Evolutionary conservation across 768 basidiomycete genomes (phyloP).

Genomic region (Mrakia hoshinonis): DNA sequence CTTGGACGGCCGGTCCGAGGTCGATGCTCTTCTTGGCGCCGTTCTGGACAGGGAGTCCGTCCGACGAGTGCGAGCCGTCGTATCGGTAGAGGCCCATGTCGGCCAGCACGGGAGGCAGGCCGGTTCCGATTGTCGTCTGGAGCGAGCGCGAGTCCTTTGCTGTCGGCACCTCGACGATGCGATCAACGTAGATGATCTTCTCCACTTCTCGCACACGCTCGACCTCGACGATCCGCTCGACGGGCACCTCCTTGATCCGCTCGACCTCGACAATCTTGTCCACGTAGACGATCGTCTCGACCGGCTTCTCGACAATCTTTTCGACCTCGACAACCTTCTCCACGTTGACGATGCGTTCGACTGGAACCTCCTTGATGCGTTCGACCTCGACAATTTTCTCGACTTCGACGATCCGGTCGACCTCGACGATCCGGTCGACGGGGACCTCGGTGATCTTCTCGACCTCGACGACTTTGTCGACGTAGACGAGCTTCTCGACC

Average conservation of each 20-base stretch:
- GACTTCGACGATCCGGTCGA: conserved; percentile 34
- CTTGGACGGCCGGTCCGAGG: neutral
- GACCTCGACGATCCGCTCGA: conserved; percentile 14
- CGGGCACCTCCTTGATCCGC: conserved; percentile 33
- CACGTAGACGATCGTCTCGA: conserved; percentile 32
- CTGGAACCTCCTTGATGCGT: too few species aligned
- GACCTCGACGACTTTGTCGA: conserved; percentile 35
- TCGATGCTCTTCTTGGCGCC: neutral
- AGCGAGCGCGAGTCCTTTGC: neutral
- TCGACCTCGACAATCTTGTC: conserved; percentile 36
- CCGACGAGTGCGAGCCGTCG: neutral
- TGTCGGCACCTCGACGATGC: too few species aligned
- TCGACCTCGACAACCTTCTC: conserved; percentile 34
- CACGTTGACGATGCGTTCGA: conserved; percentile 32
- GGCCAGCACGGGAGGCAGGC: conserved; percentile 11
- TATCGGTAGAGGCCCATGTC: conserved; percentile 28
- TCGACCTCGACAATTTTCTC: conserved; percentile 28
- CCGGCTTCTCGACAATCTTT: conserved; percentile 36
- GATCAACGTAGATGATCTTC: too few species aligned
- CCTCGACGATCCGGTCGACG: conserved; percentile 14
- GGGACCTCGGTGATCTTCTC: conserved; percentile 34
- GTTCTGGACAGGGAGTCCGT: neutral
- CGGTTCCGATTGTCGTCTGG: neutral
- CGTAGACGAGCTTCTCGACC: conserved; percentile 36
- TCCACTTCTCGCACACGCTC: too few species aligned